phyloP scores from a whole-genome alignment of 768 basidiomycete genomes.

The Hortiboletus campestris region DNA sequence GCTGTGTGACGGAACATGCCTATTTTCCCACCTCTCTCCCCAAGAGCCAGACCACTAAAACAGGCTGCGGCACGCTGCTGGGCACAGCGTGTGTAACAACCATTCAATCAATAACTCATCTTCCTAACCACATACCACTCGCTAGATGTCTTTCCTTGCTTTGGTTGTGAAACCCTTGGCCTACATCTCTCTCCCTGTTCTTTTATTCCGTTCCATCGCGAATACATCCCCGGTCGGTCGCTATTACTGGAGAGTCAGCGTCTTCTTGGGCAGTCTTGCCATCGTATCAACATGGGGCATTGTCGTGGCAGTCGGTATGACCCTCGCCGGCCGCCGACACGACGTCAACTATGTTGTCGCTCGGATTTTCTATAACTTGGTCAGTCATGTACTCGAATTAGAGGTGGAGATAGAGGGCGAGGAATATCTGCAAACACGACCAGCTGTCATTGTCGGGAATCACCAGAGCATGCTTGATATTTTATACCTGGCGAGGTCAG shows the following conservation, averaged over 20 bases:
- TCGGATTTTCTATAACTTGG: slow-evolving; percentile 72
- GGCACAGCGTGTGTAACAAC: slow-evolving; percentile 24
- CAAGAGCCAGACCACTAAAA: slow-evolving; percentile 12
- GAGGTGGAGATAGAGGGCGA: slow-evolving; percentile 79
- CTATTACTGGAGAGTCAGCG: slow-evolving; percentile 70
- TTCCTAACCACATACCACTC: slow-evolving; percentile 14
- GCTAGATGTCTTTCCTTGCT: slow-evolving; percentile 60
- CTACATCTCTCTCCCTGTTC: slow-evolving; percentile 71
- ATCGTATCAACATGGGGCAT: slow-evolving; percentile 72
- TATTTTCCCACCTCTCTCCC: slow-evolving; percentile 33
- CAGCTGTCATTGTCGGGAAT: slow-evolving; percentile 79
- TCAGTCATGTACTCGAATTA: slow-evolving; percentile 62
- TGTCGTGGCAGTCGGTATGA: slow-evolving; percentile 62
- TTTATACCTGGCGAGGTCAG: slow-evolving; percentile 75
- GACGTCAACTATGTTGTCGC: slow-evolving; percentile 86
- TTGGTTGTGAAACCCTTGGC: slow-evolving; percentile 67
- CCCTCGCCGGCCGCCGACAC: slow-evolving; percentile 63
- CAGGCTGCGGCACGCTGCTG: slow-evolving; percentile 21
- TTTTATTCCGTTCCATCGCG: slow-evolving; percentile 62
- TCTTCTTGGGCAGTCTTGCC: slow-evolving; percentile 71
- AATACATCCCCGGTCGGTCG: slow-evolving; percentile 53
- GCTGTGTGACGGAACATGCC: neutral
- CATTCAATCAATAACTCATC: slow-evolving; percentile 10
- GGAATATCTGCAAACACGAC: slow-evolving; percentile 70
- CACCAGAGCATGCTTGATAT: slow-evolving; percentile 95